Evolutionary conservation across 345 rosid species (phyloP).

Genomic region (Nasturtium officinale): DNA sequence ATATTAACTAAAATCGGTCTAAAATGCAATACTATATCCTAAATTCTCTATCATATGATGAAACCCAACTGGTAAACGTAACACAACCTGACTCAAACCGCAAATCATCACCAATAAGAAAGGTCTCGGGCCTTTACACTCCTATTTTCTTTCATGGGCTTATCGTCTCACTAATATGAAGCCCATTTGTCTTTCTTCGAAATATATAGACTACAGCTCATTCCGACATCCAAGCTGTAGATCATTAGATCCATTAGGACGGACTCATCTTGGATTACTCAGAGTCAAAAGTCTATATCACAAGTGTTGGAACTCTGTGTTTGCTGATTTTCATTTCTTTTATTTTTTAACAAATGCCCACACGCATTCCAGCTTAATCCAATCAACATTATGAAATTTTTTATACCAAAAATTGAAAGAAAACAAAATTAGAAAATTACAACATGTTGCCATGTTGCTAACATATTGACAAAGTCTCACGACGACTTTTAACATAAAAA

Average conservation of each 20-base stretch:
- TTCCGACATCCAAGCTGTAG: neutral
- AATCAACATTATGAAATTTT: neutral
- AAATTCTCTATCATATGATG: too few species aligned
- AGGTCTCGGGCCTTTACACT: neutral
- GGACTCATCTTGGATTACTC: neutral
- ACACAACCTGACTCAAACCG: too few species aligned
- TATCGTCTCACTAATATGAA: too few species aligned
- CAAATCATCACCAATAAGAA: too few species aligned
- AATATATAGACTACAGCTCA: neutral
- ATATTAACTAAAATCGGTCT: too few species aligned
- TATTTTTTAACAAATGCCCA: neutral
- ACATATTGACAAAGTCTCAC: neutral
- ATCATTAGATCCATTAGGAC: neutral
- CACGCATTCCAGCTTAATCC: neutral
- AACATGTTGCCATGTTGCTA: slow-evolving; percentile 4
- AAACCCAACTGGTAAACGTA: too few species aligned
- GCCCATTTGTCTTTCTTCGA: neutral
- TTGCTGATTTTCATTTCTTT: neutral
- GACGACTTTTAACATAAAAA: neutral
- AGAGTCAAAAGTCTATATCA: neutral
- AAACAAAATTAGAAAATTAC: neutral
- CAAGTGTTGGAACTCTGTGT: neutral
- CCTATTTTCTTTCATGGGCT: neutral
- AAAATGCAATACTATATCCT: too few species aligned
- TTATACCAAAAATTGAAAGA: neutral